These are phyloP conservation scores for Apodospora peruviana DNA, from an alignment of 495 filamentous ascomycete species.

Conservation along the genomic window DNA sequence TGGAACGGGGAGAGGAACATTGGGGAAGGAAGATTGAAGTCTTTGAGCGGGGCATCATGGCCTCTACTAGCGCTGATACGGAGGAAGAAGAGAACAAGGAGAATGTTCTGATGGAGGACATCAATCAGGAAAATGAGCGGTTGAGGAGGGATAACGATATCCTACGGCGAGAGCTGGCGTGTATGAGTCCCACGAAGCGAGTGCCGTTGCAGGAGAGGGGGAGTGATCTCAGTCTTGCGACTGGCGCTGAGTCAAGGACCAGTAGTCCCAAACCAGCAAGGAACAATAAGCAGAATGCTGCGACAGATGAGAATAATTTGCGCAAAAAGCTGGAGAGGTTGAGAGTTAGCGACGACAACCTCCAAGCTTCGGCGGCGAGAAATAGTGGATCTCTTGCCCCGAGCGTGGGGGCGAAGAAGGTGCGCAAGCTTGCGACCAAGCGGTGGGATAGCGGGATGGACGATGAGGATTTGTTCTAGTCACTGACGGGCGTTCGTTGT, in stretches of 20 bases:
- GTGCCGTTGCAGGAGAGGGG: constrained; percentile 39
- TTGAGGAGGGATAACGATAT: constrained; percentile 47
- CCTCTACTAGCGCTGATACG: constrained; percentile 13
- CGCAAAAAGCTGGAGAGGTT: constrained; percentile 17
- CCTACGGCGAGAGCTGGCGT: constrained; percentile 42
- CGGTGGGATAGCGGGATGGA: constrained; percentile 21
- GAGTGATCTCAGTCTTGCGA: constrained; percentile 3
- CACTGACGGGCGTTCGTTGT: no score
- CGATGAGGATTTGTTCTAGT: constrained; percentile 35
- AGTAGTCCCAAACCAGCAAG: constrained; percentile 10
- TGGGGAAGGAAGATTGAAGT: constrained; percentile 88
- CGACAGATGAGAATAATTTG: constrained; percentile 16
- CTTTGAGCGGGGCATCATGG: constrained; percentile 50
- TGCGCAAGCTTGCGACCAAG: constrained; percentile 33
- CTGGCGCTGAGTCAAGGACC: background rate
- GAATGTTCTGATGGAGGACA: constrained; percentile 46
- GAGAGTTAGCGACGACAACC: constrained; percentile 15
- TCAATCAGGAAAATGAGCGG: constrained; percentile 58
- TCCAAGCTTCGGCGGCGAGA: background rate
- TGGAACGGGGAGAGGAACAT: constrained; percentile 73
- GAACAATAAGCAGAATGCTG: background rate
- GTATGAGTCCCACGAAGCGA: constrained; percentile 37
- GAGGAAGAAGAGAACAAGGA: constrained; percentile 45
- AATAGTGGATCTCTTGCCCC: background rate
- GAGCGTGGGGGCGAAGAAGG: constrained; percentile 28